Evolutionary conservation across 129 eudicot species (phyloP), one percentile per base, ranked within the genome.

Genomic region (Arctium minus): DNA sequence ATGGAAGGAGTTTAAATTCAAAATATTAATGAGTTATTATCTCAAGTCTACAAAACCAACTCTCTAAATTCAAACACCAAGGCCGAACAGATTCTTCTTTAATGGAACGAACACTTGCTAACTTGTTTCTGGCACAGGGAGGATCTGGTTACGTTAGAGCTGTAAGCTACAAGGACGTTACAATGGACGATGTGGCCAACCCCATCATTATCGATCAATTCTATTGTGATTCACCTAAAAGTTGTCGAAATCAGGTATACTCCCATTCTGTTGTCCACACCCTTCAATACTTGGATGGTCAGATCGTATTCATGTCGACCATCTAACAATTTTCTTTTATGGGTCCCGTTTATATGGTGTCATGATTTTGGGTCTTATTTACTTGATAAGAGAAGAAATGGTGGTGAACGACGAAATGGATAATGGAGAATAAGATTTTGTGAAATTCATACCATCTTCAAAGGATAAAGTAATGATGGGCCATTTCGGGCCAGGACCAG

Each of bases 121-220:
- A 80, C 73, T 80, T 76, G 80, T 71, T 75, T 74, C n/a, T 74
- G 78, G 70, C 86, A 69, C 81, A 96, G 99, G 99, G 99, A 85
- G 99, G 98, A 87, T 86, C 97, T 71, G 99, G 99, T 75, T 89
- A 90, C 83, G 97, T 96, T 72, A 89, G 89, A 56, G 85, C 89
- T 29, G 87, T 96, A 18, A 88, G 90, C 36, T 96, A 87, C 72
- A 82, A 90, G 73, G 89, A 96, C 48, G 93, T 96, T 85, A 90
- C 75, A 84, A 93, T 93, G 97, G 89, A 88, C 35, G 89, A 92
- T 77, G 99, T 96, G 81, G 84, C 92, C 11, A 93, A 96, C 82
- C 99, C 98, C 70, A 96, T 96, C 36, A 88, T 96, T 35, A 89
- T 96, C 22, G 99, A 96, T 88, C 99, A 96, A 40, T 96, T 92